Conservation (phyloP, 139 green algal genomes). For the Chlorella sp. region DNA sequence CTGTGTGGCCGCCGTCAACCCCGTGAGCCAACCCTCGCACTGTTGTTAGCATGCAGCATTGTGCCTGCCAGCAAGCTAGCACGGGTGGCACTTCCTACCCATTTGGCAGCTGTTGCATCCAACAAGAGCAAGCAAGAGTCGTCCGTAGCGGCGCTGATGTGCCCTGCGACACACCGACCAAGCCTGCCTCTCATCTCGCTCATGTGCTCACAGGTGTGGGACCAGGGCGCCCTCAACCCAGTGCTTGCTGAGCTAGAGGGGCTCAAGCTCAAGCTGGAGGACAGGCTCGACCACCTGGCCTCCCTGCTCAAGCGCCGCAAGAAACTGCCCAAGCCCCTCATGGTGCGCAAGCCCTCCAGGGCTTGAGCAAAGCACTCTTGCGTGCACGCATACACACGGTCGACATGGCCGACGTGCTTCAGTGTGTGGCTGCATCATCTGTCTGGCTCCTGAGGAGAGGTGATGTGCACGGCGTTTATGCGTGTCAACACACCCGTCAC, state of each 20-base stretch:
- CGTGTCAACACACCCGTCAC: not conserved
- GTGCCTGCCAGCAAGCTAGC: not conserved
- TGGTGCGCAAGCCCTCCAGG: too few relatives aligned
- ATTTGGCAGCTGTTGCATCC: not conserved
- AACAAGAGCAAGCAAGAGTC: not conserved
- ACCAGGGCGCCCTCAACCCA: slow-evolving; percentile 24
- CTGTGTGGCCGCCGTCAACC: slow-evolving; percentile 13
- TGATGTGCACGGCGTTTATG: not conserved
- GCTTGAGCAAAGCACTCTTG: too few relatives aligned
- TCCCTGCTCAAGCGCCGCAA: slow-evolving; percentile 10
- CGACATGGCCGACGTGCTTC: not conserved
- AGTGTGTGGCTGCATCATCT: not conserved
- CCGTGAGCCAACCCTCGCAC: slow-evolving; percentile 1
- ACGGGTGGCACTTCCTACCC: not conserved
- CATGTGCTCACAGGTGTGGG: slow-evolving; percentile 18
- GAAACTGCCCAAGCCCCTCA: slow-evolving; percentile 3
- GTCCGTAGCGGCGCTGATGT: not conserved
- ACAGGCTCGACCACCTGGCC: slow-evolving; percentile 33
- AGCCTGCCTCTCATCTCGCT: too few relatives aligned
- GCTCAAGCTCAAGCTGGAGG: slow-evolving; percentile 7
- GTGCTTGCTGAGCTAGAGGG: slow-evolving; percentile 35
- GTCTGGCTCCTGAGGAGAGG: not conserved
- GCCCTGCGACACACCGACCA: too few relatives aligned
- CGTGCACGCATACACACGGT: too few relatives aligned
- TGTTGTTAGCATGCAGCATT: not conserved